Evolutionary conservation across 1,284 basidiomycete genomes (phyloP), one percentile per base, ranked within the genome.

Genomic region (Termitomyces sp.): DNA sequence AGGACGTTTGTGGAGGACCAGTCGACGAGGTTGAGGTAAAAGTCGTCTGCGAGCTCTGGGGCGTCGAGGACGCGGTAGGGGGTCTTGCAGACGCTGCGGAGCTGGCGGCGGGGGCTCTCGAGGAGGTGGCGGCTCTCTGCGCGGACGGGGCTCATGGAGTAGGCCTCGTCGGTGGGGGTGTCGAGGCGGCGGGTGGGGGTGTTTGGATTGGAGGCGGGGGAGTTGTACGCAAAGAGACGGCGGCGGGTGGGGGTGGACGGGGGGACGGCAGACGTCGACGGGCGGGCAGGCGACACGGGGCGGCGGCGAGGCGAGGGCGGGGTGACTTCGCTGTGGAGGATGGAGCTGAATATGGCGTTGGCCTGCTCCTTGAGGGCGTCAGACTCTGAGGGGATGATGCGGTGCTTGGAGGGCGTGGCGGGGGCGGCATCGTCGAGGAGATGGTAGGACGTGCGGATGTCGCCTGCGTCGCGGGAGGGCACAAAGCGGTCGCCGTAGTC

Each of bases 51-150:
- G 5, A 99, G 83, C 59, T 98, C 95, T 0, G 96, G 97, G 1
- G 97, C 97, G 67, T 99, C 96, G 21, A 99, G 82, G 0, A 99
- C 96, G 61, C 98, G 89, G 76, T 96, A 99, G 0, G 97, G 97
- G 0, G 96, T 97, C 68, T 96, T 95, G 73, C 90, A 92, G 1
- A 98, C 87, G 57, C 81, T 86, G 33, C 96, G 82, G 2, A 92
- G 80, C 51, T 88, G 80, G 54, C 92, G 86, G 31, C 90, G 80
- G 0, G 95, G 94, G 52, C 86, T 90, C 58, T 94, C 83, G 43
- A 99, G 82, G n/a, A 98, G 77, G 44, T 82, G 80, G 50, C 92
- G 86, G 61, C 86, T 92, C 63, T 90, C 87, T 28, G 87, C 83
- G 8, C 92, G 88, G 5, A 98, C 91, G 6, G 96, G 96, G 56